Base-by-base conservation (phyloP, 176 grass and related monocot genomes). In the Paspalum notatum region DNA sequence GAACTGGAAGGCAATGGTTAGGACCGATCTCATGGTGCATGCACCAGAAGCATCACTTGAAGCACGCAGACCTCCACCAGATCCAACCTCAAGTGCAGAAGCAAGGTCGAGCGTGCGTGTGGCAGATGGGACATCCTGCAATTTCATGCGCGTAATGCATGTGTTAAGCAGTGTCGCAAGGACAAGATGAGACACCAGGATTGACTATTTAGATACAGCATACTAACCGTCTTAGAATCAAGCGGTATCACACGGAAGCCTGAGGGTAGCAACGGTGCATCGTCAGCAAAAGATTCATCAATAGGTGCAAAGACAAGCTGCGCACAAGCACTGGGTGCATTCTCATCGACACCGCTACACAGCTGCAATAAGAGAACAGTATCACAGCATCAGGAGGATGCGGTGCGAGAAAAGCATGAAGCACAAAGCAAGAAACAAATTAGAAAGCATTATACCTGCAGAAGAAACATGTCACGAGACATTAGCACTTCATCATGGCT, bases 271-370 rank as follows among this genome's bases (percentile, higher is more conserved):
- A 99, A 65, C 4, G 92, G 93, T 9, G 91, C 89, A 47, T 99
- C 96, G 45, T 99, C 96, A 77, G 93, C 87, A 88, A 99, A 93
- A 78, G 93, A 93, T 84, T 93, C 96, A 78, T 95, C 96, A 1
- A 99, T 99, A 51, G 92, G 96, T 59, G 93, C 96, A 91, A 95
- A 99, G 25, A 99, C 90, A 59, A 99, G 93, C 80, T 99, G 96
- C 21, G 96, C 90, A 43, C 89, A 95, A 1, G 92, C 81, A 68
- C 93, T 88, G 0, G 89, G 61, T 37, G 90, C 92, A 77, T 85
- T 90, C 85, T 99, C 93, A 73, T 95, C 96, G 80, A 95, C 71
- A 14, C 96, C 96, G 1, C 82, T 91, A 62, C 96, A 99, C 55
- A 99, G 76, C 96, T 99, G 86, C 10, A 49, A 70, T 64, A 68